Conservation (phyloP, 2,329 filamentous ascomycete species). For the Exserohilum rostratum region DNA sequence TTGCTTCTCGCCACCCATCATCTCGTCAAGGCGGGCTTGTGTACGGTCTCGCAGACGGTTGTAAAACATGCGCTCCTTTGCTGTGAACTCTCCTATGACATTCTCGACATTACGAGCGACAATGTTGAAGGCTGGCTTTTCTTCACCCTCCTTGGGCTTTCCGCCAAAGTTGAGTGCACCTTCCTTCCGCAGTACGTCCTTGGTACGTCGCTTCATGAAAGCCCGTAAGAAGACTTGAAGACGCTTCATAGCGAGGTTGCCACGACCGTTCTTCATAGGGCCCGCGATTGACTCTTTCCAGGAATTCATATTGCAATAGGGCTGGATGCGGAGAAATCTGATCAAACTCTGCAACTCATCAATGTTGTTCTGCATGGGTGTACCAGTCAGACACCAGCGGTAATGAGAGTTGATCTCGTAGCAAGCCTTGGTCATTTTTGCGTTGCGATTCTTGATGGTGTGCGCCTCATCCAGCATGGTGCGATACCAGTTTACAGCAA, state of each 20-base stretch:
- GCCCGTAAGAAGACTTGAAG: slow-evolving; percentile 84
- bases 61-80: slow-evolving; percentile 85
- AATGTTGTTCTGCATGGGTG: slow-evolving; percentile 97
- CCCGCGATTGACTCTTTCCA: slow-evolving; percentile 93
- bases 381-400: slow-evolving; percentile 94
- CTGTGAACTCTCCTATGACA: slow-evolving; percentile 77
- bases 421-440: slow-evolving; percentile 91
- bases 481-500: slow-evolving; percentile 92
- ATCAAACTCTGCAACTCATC: slow-evolving; percentile 95
- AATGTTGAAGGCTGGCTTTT: slow-evolving; percentile 79
- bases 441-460: slow-evolving; percentile 97
- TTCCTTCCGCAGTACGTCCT: slow-evolving; percentile 91
- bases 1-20: slow-evolving; percentile 80
- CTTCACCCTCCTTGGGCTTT: slow-evolving; percentile 63
- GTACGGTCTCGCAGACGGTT: slow-evolving; percentile 81
- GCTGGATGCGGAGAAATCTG: slow-evolving; percentile 88
- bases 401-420: slow-evolving; percentile 86
- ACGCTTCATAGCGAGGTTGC: slow-evolving; percentile 84
- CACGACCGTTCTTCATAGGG: slow-evolving; percentile 88
- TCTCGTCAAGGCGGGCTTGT: slow-evolving; percentile 82
- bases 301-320: slow-evolving; percentile 81
- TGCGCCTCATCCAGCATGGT: slow-evolving; percentile 96
- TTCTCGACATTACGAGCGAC: slow-evolving; percentile 88
- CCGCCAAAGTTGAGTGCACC: slow-evolving; percentile 80
- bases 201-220: slow-evolving; percentile 98